Percentiles rank a stretch among this genome's conserved stretches.
Conservation (phyloP, 345 rosid species). For the Angophora floribunda region DNA sequence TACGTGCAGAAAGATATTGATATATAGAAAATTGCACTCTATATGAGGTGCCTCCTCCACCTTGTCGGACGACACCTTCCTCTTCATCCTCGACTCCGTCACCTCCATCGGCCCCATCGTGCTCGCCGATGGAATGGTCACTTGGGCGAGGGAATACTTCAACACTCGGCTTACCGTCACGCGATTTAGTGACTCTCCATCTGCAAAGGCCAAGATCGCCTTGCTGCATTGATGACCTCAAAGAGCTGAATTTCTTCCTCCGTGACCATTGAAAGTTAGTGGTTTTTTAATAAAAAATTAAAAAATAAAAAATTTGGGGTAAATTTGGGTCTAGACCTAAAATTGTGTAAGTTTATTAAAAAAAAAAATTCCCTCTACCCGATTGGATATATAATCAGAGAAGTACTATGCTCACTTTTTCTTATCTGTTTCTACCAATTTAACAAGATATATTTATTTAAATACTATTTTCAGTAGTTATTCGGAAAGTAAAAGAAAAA, state of each 20-base stretch:
- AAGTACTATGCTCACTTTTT: not conserved
- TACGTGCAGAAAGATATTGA: too few relatives aligned
- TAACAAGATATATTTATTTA: not conserved
- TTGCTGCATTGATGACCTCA: not conserved
- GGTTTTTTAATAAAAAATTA: not conserved
- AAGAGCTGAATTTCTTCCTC: not conserved
- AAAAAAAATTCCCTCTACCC: not conserved
- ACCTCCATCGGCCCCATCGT: too few relatives aligned
- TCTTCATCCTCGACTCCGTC: too few relatives aligned
- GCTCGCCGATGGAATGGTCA: too few relatives aligned
- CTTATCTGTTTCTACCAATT: not conserved
- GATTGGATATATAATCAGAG: not conserved
- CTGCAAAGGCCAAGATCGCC: too few relatives aligned
- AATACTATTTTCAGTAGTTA: not conserved
- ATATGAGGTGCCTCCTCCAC: too few relatives aligned
- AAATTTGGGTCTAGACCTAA: not conserved
- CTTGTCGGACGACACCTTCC: too few relatives aligned
- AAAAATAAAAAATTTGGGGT: not conserved
- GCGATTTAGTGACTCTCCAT: too few relatives aligned
- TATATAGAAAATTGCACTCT: too few relatives aligned
- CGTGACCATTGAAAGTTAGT: not conserved
- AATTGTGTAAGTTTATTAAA: not conserved
- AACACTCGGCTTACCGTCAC: too few relatives aligned
- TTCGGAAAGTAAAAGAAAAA: fast-evolving
- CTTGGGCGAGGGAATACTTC: too few relatives aligned